phyloP scores from a whole-genome alignment of 768 basidiomycete genomes.

The Naganishia randhawae region DNA sequence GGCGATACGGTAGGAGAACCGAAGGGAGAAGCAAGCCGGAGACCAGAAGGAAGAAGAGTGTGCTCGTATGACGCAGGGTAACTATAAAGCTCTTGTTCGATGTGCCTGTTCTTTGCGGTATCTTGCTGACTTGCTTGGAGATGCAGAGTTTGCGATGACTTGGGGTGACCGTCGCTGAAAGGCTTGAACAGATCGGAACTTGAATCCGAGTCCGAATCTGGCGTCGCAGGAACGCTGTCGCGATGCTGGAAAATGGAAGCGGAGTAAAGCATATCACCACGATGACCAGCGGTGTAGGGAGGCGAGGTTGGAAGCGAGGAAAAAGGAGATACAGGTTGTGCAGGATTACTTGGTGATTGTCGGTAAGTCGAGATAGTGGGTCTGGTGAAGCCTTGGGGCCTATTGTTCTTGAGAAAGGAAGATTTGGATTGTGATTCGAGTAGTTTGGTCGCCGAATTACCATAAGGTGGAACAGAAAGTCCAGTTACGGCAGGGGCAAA shows the following conservation, averaged over 20 bases:
- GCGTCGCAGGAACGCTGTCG: background rate
- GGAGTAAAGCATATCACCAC: background rate
- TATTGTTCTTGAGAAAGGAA: background rate
- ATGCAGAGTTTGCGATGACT: background rate
- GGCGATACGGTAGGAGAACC: background rate
- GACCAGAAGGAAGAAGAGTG: slow-evolving; percentile 5
- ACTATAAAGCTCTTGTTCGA: background rate
- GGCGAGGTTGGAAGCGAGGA: background rate
- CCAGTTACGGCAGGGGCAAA: too few relatives aligned
- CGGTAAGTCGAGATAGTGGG: slow-evolving; percentile 16
- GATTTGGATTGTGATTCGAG: slow-evolving; percentile 1
- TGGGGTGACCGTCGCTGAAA: background rate
- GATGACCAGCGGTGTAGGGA: slow-evolving; percentile 9
- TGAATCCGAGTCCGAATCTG: slow-evolving; percentile 4
- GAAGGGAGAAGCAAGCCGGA: slow-evolving; percentile 11
- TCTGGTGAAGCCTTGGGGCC: background rate
- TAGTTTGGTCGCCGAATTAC: slow-evolving; percentile 14
- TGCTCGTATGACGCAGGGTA: slow-evolving; percentile 12
- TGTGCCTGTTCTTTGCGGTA: background rate
- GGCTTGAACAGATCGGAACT: slow-evolving; percentile 14
- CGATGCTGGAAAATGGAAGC: background rate
- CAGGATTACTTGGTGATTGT: background rate
- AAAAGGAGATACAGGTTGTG: background rate
- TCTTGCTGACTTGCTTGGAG: background rate
- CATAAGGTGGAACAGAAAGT: background rate